Conservation (phyloP, 2,329 filamentous ascomycete genomes). For the Pleoardoris graminearum region DNA sequence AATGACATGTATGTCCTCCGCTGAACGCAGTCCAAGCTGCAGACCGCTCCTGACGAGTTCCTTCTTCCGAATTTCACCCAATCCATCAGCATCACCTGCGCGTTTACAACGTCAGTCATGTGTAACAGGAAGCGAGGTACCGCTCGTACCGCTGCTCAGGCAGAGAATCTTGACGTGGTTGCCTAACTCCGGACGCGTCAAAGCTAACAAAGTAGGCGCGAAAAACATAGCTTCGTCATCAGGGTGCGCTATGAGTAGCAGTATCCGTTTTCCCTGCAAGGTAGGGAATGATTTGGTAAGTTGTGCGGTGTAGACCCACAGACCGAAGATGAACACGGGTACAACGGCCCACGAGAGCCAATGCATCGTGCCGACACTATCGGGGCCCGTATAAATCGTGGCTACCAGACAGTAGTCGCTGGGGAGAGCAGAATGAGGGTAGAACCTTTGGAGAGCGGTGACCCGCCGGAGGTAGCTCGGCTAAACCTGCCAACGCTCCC, state of each 20-base stretch:
- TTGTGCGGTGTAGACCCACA: constrained; percentile 55
- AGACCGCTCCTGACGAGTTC: constrained; percentile 83
- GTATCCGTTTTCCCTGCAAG: constrained; percentile 81
- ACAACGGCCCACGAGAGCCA: constrained; percentile 46
- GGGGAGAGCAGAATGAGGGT: neutral
- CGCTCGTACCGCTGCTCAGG: constrained; percentile 73
- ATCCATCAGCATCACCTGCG: constrained; percentile 78
- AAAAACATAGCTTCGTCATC: constrained; percentile 99
- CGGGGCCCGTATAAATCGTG: neutral
- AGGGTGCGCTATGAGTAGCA: constrained; percentile 91
- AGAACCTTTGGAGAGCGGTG: neutral
- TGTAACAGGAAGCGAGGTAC: neutral
- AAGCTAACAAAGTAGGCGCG: constrained; percentile 80
- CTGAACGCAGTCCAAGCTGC: constrained; percentile 71
- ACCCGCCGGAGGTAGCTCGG: constrained; percentile 17
- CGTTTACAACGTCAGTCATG: neutral
- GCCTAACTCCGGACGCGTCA: constrained; percentile 75
- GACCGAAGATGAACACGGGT: constrained; percentile 47
- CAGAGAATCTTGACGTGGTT: constrained; percentile 96
- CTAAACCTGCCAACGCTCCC: constrained; percentile 16
- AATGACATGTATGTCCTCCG: constrained; percentile 83
- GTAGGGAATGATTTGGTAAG: constrained; percentile 61
- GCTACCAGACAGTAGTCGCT: neutral
- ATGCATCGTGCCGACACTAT: constrained; percentile 40
- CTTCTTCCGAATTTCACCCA: constrained; percentile 79